Base-by-base conservation (phyloP, 2,329 filamentous ascomycete species). In the Diaporthe citri region DNA sequence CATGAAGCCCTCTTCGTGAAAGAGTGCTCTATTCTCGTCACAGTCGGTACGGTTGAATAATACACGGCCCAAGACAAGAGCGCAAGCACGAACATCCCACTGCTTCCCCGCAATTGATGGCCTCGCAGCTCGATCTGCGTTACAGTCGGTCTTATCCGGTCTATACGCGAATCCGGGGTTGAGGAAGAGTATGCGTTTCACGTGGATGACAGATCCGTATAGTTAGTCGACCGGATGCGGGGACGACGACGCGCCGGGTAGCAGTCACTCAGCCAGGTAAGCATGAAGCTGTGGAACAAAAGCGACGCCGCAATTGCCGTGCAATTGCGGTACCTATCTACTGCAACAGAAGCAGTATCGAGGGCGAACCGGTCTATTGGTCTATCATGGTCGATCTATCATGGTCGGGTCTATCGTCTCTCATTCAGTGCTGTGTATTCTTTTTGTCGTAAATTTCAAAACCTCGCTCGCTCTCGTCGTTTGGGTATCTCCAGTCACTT, bases 401-500 rank as follows among this genome's bases (percentile, higher is more conserved):
- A 48, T 25, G 25, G 36, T 48, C 55, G 10, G 51, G 34, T 62
- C 70, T 72, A 71, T 71, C 52, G 41, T 71, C 67, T 41, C 43
- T 57, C 41, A 52, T 62, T 43, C n/a, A 62, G 46, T 72, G 59
- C 39, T 46, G 59, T 62, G 15, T 36, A 22, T 17, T 41, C 31
- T 60, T 64, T 6, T 51, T n/a, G 43, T 67, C 31, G 31, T n/a
- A 55, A 64, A 55, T 46, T 52, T 51, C 34, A 55, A 55, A 64
- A 51, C 39, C 39, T 72, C 36, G 31, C 48, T 62, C 57, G 43
- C 28, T 55, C 59, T 60, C 46, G 34, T 46, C 34, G 43, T 15
- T 51, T 51, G 72, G 74, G 74, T 76, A 76, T 76, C 72, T 74
- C 60, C 59, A 62, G 31, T 39, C 59, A 48, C 60, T 51, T 60